Evolutionary conservation across 805 yeast genomes (phyloP), one percentile per base, ranked within the genome.

Genomic region (Dipodascopsis tothii): DNA sequence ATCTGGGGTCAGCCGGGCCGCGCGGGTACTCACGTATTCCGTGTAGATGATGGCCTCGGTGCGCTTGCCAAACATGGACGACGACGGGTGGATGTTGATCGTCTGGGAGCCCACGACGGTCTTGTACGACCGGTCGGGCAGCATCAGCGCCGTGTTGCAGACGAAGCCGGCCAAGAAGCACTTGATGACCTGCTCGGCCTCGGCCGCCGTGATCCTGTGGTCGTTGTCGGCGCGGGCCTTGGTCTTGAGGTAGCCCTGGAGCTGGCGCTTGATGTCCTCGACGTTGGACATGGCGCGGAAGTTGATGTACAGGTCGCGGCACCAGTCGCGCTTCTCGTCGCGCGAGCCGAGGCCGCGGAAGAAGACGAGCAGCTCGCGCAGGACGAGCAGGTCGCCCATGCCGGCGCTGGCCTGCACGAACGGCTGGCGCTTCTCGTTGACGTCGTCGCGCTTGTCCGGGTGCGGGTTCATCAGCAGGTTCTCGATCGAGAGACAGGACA

Each of bases 41-140:
- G 87, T 79, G 67, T 86, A 92, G 94, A 92, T 81, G 43, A 92
- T 79, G 1, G 94, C 95, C 53, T 90, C 95, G 36, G 78, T 71
- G 53, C 76, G 74, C 52, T 75, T 74, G 4, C 96, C 95, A 64
- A 90, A 92, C 33, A 92, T 66, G 5, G 48, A 41, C 21, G 50
- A 46, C 18, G 52, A 51, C 4, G 55, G 55, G 28, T 51, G 56
- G 21, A 52, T 39, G 21, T 44, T 43, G n/a, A 51, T 44, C 5
- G 38, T 41, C 45, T 45, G 34, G 23, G 14, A n/a, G 1, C 83
- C 77, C 22, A 81, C 68, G 4, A 87, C 81, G 0, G 97, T 87
- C 59, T 94, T 72, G 66, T 81, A 92, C 3, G 95, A 82, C 57
- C 96, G 73, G 62, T 92, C 97, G 0, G 97, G 95, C 78, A 84